Percentiles rank a stretch among this genome's conserved stretches.
Evolutionary conservation across 176 grass and related monocot genomes (phyloP).

Genomic region (Juncus effusus): DNA sequence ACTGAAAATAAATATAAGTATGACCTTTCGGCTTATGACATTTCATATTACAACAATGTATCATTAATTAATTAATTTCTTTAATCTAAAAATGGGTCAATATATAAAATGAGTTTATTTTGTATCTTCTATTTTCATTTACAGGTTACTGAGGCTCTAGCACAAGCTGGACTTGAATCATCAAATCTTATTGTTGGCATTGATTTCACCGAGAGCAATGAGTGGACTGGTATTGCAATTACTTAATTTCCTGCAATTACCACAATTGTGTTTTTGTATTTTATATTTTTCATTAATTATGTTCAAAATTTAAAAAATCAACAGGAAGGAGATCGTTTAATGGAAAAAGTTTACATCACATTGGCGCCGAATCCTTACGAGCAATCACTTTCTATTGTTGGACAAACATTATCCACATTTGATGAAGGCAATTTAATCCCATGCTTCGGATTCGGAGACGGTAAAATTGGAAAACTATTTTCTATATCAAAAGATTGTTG

Average conservation of each 20-base stretch:
- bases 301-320: neutral
- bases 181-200: slow-evolving; percentile 11
- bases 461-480: no score
- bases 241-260: neutral
- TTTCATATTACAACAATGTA: neutral
- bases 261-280: no score
- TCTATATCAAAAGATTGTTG: neutral
- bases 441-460: slow-evolving; percentile 27
- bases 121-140: slow-evolving; percentile 12
- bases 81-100: neutral
- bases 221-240: slow-evolving; percentile 13
- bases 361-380: slow-evolving; percentile 18
- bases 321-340: slow-evolving; percentile 20
- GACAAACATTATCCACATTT: slow-evolving; percentile 1
- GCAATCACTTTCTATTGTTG: slow-evolving; percentile 16
- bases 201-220: slow-evolving; percentile 27
- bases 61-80: neutral
- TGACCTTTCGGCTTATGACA: neutral
- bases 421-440: slow-evolving; percentile 26
- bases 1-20: neutral
- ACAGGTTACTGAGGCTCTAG: slow-evolving; percentile 11
- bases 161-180: no score
- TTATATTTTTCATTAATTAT: neutral
- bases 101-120: neutral
- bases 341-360: slow-evolving; percentile 18